Base-by-base conservation (phyloP, 306 rosid genomes). In the Fragaria nilgerrensis region DNA sequence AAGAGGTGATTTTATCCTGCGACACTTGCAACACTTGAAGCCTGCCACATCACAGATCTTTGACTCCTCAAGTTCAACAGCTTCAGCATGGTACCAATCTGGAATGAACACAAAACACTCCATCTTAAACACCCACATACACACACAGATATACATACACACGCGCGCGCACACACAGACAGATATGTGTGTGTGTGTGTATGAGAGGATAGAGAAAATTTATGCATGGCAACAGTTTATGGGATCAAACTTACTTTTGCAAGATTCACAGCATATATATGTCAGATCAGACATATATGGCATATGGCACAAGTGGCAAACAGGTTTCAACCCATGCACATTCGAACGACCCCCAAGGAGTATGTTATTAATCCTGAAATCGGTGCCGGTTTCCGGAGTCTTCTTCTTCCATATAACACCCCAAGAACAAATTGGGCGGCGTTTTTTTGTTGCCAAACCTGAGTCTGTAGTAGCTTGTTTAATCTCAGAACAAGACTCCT, bases 21-120 rank as follows among this genome's bases (percentile, higher is more conserved):
- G 95, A 79, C 99, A 96, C 84, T 81, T 89, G 83, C 98, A 91
- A 81, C 99, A 96, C 86, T 96, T 96, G 90, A 86, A 96, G 80
- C 99, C 94, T 34, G 48, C 77, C 67, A 96, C 93, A 44, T 79
- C 80, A 66, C 50, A 77, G 77, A 96, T 68, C 86, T 84, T 91
- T 68, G 96, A 88, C 81, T 96, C 99, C 17, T 91, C 91, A 23
- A 96, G 91, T 70, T 90, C 92, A 70, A 96, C 88, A 74, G 99
- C 98, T 52, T 96, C 96, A 44, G 99, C 97, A 72, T 96, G 99
- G 86, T 83, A 91, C 99, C 99, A 96, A 83, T 92, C 98, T 95
- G 94, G 39, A 85, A 78, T 23, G 36, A 76, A 29, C 81, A 62
- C 62, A 87, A 73, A 50, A 41, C 23, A 27, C 25, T 41, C 48